phyloP scores from a whole-genome alignment of 768 basidiomycete genomes.

The Podaxis sp. region DNA sequence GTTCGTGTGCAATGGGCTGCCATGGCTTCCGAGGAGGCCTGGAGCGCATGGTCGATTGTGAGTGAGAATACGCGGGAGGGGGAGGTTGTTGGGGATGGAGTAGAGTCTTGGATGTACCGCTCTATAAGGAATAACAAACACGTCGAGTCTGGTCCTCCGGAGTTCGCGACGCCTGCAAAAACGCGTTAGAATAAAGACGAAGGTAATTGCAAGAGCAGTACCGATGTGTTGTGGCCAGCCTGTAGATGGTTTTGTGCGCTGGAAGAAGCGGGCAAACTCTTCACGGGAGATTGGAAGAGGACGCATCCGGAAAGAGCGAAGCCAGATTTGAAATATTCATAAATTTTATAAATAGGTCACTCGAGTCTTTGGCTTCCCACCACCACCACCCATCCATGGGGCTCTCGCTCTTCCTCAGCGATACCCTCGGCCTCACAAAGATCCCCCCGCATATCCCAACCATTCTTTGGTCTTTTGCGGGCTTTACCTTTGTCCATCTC shows the following conservation, averaged over 20 bases:
- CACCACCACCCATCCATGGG: conserved; percentile 6
- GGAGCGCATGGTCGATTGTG: conserved; percentile 71
- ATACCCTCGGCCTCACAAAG: conserved; percentile 48
- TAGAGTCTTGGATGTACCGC: conserved; percentile 34
- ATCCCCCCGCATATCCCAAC: conserved; percentile 57
- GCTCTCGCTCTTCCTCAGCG: conserved; percentile 27
- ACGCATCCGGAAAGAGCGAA: neutral
- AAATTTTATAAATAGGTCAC: conserved; percentile 9
- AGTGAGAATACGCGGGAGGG: conserved; percentile 47
- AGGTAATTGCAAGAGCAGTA: conserved; percentile 30
- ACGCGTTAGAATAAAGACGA: conserved; percentile 32
- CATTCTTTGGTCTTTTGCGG: conserved; percentile 51
- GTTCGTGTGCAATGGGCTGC: conserved; percentile 43
- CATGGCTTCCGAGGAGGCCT: conserved; percentile 56
- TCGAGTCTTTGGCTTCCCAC: neutral
- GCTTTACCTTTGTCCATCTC: conserved; percentile 60
- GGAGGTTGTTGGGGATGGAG: neutral
- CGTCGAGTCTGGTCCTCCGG: conserved; percentile 82
- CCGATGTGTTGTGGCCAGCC: conserved; percentile 38
- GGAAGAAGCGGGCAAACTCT: conserved; percentile 53
- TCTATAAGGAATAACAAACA: conserved; percentile 72
- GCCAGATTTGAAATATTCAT: too few relatives aligned
- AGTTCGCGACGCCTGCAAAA: conserved; percentile 66
- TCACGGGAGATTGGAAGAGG: conserved; percentile 37
- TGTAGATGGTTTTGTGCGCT: conserved; percentile 43